These are phyloP conservation scores for Trichoderma endophyticum DNA, from an alignment of 2,329 filamentous ascomycete genomes.

Conservation along the genomic window DNA sequence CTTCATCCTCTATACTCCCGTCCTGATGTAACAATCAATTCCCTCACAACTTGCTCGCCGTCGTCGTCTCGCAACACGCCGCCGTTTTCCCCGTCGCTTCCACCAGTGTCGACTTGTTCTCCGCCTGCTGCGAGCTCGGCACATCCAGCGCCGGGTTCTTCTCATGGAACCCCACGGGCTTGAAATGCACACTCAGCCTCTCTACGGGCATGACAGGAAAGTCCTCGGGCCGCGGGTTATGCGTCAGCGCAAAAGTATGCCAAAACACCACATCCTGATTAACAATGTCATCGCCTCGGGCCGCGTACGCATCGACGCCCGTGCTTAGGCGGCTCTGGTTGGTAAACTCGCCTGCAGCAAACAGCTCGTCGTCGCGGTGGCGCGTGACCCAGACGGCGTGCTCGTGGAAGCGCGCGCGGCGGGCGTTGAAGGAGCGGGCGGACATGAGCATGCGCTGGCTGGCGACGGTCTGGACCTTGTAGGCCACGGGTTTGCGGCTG, in stretches of 20 bases:
- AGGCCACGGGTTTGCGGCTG: slow-evolving; percentile 47
- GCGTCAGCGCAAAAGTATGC: slow-evolving; percentile 48
- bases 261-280: slow-evolving; percentile 38
- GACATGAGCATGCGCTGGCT: slow-evolving; percentile 49
- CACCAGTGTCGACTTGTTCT: slow-evolving; percentile 42
- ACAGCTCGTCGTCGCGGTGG: slow-evolving; percentile 48
- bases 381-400: slow-evolving; percentile 50
- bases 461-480: slow-evolving; percentile 45
- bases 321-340: slow-evolving; percentile 46
- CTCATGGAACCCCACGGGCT: slow-evolving; percentile 45
- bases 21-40: neutral
- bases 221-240: slow-evolving; percentile 48
- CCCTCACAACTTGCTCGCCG: slow-evolving; percentile 14
- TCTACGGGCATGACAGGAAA: slow-evolving; percentile 52
- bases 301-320: slow-evolving; percentile 46
- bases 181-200: slow-evolving; percentile 42
- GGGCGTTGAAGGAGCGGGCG: slow-evolving; percentile 40
- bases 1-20: slow-evolving; percentile 13
- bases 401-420: slow-evolving; percentile 43
- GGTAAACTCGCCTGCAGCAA: slow-evolving; percentile 49
- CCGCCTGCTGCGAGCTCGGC: slow-evolving; percentile 28
- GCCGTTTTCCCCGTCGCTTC: slow-evolving; percentile 18
- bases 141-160: slow-evolving; percentile 47
- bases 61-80: slow-evolving; percentile 27
- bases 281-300: slow-evolving; percentile 45